Percentiles rank a stretch among this genome's conserved stretches.
phyloP scores from a whole-genome alignment of 441 rosid species.

The Aquilaria agallochum region DNA sequence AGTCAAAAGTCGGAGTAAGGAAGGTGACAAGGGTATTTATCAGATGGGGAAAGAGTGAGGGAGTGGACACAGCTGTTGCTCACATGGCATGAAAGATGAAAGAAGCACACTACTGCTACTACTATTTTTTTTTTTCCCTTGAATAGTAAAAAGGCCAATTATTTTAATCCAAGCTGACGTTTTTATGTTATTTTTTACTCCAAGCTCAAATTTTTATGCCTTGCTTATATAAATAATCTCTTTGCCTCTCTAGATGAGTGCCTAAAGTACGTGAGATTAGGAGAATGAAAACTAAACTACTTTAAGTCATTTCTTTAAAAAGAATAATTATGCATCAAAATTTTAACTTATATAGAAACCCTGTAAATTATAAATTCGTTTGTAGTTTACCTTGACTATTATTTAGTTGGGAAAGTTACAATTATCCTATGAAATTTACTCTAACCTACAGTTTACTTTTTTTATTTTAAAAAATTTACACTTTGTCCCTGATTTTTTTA shows the following conservation, averaged over 20 bases:
- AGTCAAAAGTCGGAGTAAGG: constrained; percentile 40
- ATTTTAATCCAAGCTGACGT: neutral
- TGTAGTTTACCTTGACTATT: too few species aligned
- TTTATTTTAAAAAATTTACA: too few species aligned
- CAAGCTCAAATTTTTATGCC: too few species aligned
- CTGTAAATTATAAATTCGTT: too few species aligned
- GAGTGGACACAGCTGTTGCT: constrained; percentile 85
- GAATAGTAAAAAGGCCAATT: neutral
- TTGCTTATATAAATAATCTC: constrained; percentile 10
- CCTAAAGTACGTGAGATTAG: constrained; percentile 29
- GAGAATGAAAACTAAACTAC: constrained; percentile 14
- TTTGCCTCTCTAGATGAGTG: constrained; percentile 34
- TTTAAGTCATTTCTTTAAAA: too few species aligned
- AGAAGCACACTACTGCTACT: constrained; percentile 20
- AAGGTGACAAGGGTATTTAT: constrained; percentile 57
- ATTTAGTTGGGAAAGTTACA: too few species aligned
- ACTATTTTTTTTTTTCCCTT: constrained; percentile 8
- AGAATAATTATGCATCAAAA: too few species aligned
- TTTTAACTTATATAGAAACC: too few species aligned
- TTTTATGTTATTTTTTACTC: neutral
- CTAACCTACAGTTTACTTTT: too few species aligned
- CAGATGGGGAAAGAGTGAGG: constrained; percentile 34
- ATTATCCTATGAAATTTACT: too few species aligned
- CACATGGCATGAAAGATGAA: constrained; percentile 68
- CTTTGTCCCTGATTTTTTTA: too few species aligned